Base-by-base conservation (phyloP, 140 eudicot species). In the Cichorium intybus region DNA sequence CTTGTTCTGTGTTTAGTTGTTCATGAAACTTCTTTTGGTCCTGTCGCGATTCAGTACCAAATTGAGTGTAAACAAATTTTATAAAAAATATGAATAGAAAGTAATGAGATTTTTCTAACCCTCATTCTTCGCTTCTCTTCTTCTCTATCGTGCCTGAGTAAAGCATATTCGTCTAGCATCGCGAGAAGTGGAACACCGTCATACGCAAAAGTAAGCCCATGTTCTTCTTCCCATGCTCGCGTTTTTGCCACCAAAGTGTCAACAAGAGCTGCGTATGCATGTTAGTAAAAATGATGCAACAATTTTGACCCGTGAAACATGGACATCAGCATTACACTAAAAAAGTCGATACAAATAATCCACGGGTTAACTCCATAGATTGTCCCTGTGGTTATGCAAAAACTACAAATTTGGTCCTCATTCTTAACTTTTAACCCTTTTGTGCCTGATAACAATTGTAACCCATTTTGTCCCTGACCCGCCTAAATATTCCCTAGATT, bases 151-250 rank as follows among this genome's bases (percentile, higher is more conserved):
- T 88, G 83, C 65, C 99, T 82, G 79, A 93, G 99, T 81, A 84
- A 75, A 28, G 81, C 83, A 58, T 93, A 93, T 77, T 93, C 97
- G 43, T 89, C 95, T 34, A 93, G 80, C 99, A 93, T 93, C 18
- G 95, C 99, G 66, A 93, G 99, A 20, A 93, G 89, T 31, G 97
- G 99, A 54, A 93, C 99, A 28, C 99, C 97, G 62, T 93, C 99
- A 67, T 93, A 93, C 24, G 85, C 76, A 60, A 93, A 93, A 15
- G 87, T 69, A 46, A 76, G 35, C 50, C 84, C 99, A 8, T 84
- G 88, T 21, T 89, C 97, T 72, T 93, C 90, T 72, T 93, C 99
- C 99, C 99, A 93, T 47, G 85, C 78, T 41, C 84, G 95, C 35
- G 99, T 89, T 80, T 84, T 93, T 51, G 85, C 81, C 57, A 93